phyloP scores from a whole-genome alignment of 257 asterid species.

The Jasminum sambac region DNA sequence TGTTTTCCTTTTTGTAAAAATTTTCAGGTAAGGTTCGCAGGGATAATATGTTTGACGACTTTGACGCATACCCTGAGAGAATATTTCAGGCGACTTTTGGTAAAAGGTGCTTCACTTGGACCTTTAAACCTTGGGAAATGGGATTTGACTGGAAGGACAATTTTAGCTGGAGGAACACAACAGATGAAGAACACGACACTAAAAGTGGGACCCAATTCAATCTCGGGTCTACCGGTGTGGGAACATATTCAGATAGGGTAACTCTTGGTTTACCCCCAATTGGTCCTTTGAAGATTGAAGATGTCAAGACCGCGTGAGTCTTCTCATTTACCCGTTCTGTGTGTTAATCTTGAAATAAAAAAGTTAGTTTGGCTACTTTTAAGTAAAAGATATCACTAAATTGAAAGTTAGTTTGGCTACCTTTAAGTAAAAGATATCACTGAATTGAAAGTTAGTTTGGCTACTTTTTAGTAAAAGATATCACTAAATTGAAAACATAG shows the following conservation, averaged over 20 bases:
- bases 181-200: constrained; percentile 32
- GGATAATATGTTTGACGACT: constrained; percentile 37
- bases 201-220: constrained; percentile 41
- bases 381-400: too few species aligned
- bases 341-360: not conserved
- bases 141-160: constrained; percentile 50
- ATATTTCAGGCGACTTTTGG: constrained; percentile 57
- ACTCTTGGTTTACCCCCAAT: constrained; percentile 69
- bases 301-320: constrained; percentile 92
- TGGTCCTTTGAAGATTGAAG: constrained; percentile 74
- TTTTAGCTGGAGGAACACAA: constrained; percentile 37
- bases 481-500: too few species aligned
- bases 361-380: not conserved
- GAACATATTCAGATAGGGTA: constrained; percentile 56
- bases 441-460: too few species aligned
- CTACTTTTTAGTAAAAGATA: not conserved
- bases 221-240: constrained; percentile 29
- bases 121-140: constrained; percentile 39
- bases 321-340: constrained; percentile 16
- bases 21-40: constrained; percentile 53
- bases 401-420: too few species aligned
- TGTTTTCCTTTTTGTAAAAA: constrained; percentile 8
- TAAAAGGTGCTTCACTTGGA: constrained; percentile 52
- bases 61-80: constrained; percentile 45
- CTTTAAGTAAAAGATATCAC: not conserved